These are phyloP conservation scores for Fusarium musae DNA, from an alignment of 2,329 filamentous ascomycete genomes.

Conservation along the genomic window DNA sequence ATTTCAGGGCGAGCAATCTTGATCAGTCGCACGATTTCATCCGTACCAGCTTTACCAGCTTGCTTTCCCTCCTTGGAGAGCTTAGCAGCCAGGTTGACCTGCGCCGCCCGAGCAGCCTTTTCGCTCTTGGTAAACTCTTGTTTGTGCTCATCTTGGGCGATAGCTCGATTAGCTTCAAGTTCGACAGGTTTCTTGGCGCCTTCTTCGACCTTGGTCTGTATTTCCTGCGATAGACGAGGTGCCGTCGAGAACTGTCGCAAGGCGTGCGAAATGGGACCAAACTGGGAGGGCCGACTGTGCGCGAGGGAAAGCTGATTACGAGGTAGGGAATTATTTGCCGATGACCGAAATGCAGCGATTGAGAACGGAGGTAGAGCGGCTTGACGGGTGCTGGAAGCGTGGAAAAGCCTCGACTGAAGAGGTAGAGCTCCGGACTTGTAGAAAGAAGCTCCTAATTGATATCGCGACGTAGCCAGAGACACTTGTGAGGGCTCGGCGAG, in stretches of 20 bases:
- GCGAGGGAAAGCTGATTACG: constrained; percentile 3
- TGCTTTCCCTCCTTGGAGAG: constrained; percentile 83
- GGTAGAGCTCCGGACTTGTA: constrained; percentile 27
- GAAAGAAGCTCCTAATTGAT: constrained; percentile 35
- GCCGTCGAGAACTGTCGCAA: constrained; percentile 48
- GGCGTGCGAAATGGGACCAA: constrained; percentile 28
- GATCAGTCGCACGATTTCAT: constrained; percentile 87
- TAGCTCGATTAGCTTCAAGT: constrained; percentile 47
- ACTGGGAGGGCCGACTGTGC: constrained; percentile 5
- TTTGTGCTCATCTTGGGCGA: constrained; percentile 49
- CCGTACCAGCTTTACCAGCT: constrained; percentile 68
- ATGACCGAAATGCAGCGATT: constrained; percentile 38
- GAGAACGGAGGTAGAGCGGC: constrained; percentile 43
- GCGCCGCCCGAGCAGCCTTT: constrained; percentile 84
- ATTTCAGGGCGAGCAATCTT: constrained; percentile 90
- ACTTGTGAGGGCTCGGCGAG: constrained; percentile 51
- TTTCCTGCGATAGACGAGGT: constrained; percentile 37
- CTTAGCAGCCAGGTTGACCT: constrained; percentile 89
- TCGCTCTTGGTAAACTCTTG: constrained; percentile 74
- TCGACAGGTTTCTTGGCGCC: constrained; percentile 53
- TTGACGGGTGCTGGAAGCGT: constrained; percentile 30
- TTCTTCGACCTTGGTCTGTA: constrained; percentile 45
- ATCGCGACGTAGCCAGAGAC: constrained; percentile 37
- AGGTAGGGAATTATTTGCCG: constrained; percentile 18
- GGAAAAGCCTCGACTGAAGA: constrained; percentile 32